phyloP scores from a whole-genome alignment of 179 eudicot genomes.

The Silene vulgaris region DNA sequence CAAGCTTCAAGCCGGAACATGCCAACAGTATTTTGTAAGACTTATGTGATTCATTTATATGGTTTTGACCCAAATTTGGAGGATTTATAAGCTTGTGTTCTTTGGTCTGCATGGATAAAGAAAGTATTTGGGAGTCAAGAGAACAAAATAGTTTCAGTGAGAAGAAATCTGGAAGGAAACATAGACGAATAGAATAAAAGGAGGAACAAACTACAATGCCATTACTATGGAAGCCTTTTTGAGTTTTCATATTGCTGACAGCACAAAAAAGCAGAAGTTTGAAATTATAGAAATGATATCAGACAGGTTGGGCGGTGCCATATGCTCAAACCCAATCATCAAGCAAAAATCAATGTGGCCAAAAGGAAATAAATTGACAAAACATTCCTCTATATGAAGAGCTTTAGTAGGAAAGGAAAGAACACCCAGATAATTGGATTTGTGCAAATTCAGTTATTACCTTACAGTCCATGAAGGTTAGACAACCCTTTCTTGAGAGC shows the following conservation, averaged over 20 bases:
- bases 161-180: not conserved
- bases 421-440: not conserved
- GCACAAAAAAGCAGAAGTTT: not conserved
- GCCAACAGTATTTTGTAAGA: slow-evolving; percentile 81
- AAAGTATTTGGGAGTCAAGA: slow-evolving; percentile 5
- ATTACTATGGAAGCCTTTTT: not conserved
- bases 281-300: not conserved
- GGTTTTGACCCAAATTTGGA: slow-evolving; percentile 31
- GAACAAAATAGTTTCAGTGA: slow-evolving; percentile 9
- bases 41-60: slow-evolving; percentile 33
- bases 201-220: not conserved
- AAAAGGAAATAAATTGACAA: not conserved
- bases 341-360: not conserved
- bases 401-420: not conserved
- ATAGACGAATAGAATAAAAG: not conserved
- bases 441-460: slow-evolving; percentile 33
- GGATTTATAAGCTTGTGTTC: slow-evolving; percentile 67
- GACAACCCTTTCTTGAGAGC: slow-evolving; percentile 82
- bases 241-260: not conserved
- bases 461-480: slow-evolving; percentile 97
- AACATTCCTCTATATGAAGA: not conserved
- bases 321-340: not conserved
- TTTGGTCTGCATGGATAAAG: slow-evolving; percentile 55
- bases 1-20: slow-evolving; percentile 85
- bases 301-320: not conserved